Conservation (phyloP, 75 land plant species). For the Picea sitchensis region DNA sequence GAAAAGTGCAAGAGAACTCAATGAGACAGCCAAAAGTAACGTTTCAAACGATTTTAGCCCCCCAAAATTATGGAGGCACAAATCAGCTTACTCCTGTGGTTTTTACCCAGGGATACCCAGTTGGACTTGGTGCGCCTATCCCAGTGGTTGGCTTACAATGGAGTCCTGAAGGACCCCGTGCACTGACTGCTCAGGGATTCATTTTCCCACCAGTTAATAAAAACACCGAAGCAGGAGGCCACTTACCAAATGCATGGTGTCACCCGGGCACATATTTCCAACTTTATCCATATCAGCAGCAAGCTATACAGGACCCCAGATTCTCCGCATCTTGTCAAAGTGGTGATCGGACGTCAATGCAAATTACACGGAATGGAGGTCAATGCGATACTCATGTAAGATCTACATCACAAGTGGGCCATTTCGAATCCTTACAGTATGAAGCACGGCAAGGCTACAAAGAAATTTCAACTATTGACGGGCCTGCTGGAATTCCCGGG, state of each 20-base stretch:
- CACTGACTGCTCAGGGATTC: neutral
- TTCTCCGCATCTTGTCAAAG: neutral
- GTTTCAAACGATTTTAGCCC: neutral
- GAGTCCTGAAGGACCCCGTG: constrained; percentile 1
- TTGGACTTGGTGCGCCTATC: constrained; percentile 4
- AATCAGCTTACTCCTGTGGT: constrained; percentile 9
- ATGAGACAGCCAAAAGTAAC: constrained; percentile 5
- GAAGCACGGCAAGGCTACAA: neutral
- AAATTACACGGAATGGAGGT: neutral
- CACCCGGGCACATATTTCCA: constrained; percentile 1
- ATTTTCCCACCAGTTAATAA: constrained; percentile 9
- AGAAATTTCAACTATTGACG: constrained; percentile 2
- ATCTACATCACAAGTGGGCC: neutral
- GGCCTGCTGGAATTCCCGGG: neutral
- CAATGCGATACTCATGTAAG: neutral
- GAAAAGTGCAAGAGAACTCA: constrained; percentile 8
- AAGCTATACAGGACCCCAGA: neutral
- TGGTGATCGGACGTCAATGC: neutral
- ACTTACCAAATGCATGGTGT: constrained; percentile 2
- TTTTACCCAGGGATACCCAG: neutral
- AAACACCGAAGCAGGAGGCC: neutral
- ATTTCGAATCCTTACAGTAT: neutral
- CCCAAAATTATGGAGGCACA: neutral
- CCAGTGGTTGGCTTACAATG: constrained; percentile 1
- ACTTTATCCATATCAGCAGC: constrained; percentile 11